Percentiles rank a stretch among this genome's conserved stretches.
phyloP scores from a whole-genome alignment of 768 basidiomycete species.

The Rhodotorula sphaerocarpa region DNA sequence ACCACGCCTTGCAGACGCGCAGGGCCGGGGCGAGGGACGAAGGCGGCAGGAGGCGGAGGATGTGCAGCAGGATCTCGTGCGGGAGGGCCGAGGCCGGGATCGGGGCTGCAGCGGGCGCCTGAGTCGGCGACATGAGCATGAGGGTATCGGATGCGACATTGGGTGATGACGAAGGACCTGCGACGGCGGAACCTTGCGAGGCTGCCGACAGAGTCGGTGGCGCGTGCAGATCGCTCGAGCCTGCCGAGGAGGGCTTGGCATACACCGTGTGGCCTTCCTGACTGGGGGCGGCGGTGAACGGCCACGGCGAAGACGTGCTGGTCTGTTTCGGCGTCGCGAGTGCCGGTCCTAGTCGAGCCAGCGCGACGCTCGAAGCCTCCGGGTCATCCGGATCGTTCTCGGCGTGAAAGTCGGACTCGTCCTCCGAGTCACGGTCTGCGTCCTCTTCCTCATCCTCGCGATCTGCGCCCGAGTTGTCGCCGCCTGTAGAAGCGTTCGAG shows the following conservation, averaged over 20 bases:
- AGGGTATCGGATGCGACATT: neutral
- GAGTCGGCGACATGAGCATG: neutral
- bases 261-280: neutral
- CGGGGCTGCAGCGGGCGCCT: neutral
- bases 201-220: neutral
- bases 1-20: slow-evolving; percentile 83
- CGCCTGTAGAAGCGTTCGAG: slow-evolving; percentile 25
- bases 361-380: slow-evolving; percentile 10
- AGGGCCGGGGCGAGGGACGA: slow-evolving; percentile 66
- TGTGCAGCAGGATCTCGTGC: slow-evolving; percentile 84
- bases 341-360: slow-evolving; percentile 8
- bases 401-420: slow-evolving; percentile 18
- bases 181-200: neutral
- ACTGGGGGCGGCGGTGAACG: slow-evolving; percentile 7
- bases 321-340: slow-evolving; percentile 29
- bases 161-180: neutral
- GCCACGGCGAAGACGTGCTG: slow-evolving; percentile 13
- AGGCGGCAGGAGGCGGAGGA: slow-evolving; percentile 67
- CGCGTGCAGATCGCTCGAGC: neutral
- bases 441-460: neutral
- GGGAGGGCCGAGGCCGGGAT: slow-evolving; percentile 51
- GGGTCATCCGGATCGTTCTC: slow-evolving; percentile 17
- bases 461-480: slow-evolving; percentile 12
- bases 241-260: neutral
- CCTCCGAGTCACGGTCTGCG: slow-evolving; percentile 21